phyloP scores from a whole-genome alignment of 305 asterid species.

The Fraxinus velutina region DNA sequence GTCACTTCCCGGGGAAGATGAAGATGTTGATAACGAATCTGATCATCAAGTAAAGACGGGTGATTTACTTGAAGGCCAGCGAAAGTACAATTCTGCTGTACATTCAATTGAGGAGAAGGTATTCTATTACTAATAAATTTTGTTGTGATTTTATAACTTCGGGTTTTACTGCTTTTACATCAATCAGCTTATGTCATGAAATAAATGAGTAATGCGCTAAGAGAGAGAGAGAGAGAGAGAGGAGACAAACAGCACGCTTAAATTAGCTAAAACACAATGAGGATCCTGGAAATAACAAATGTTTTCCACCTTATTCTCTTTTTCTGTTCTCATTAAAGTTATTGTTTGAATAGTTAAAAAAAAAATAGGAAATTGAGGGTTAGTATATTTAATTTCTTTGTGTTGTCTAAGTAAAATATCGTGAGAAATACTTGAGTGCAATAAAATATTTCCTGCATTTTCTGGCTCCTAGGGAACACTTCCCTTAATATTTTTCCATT shows the following conservation, averaged over 20 bases:
- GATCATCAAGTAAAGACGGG: conserved; percentile 55
- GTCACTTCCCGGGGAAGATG: conserved; percentile 68
- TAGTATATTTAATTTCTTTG: neutral
- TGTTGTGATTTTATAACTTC: conserved; percentile 7
- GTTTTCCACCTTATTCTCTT: neutral
- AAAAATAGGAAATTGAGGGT: neutral
- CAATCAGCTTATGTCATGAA: neutral
- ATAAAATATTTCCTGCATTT: neutral
- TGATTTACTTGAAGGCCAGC: conserved; percentile 95
- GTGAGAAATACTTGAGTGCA: neutral
- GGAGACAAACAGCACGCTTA: neutral
- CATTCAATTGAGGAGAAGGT: conserved; percentile 99
- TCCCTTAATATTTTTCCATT: neutral
- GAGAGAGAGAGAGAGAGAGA: neutral
- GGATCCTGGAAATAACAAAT: neutral
- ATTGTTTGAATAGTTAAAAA: neutral
- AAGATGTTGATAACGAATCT: conserved; percentile 57
- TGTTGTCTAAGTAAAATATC: neutral
- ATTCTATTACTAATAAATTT: conserved; percentile 13
- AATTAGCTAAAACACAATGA: neutral
- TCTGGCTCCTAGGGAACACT: neutral
- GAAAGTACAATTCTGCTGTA: conserved; percentile 89
- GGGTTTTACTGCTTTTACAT: conserved; percentile 2
- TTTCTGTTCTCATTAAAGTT: neutral
- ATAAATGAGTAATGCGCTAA: neutral